phyloP scores from a whole-genome alignment of 148 eudicot species.

The Nyssa sinensis region DNA sequence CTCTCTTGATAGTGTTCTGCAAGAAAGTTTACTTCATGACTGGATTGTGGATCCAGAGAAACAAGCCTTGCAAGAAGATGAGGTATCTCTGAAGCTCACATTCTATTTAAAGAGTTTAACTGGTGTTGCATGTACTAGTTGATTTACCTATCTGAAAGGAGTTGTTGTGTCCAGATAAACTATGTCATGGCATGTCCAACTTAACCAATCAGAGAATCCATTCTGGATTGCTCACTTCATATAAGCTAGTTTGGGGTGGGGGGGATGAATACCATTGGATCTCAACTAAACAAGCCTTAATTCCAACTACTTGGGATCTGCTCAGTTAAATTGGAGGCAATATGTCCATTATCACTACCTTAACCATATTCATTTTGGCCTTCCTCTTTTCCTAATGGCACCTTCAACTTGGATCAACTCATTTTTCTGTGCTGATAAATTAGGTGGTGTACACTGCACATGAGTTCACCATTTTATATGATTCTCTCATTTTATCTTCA shows the following conservation, averaged over 20 bases:
- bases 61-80: slow-evolving; percentile 56
- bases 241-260: not conserved
- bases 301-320: too few species aligned
- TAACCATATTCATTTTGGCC: too few species aligned
- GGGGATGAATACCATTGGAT: not conserved
- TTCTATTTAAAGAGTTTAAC: slow-evolving; percentile 5
- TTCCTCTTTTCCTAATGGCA: too few species aligned
- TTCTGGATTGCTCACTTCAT: not conserved
- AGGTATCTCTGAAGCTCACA: slow-evolving; percentile 45
- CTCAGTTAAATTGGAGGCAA: too few species aligned
- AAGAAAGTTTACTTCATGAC: slow-evolving; percentile 68
- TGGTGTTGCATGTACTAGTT: not conserved
- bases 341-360: too few species aligned
- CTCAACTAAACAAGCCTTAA: too few species aligned
- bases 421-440: too few species aligned
- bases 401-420: too few species aligned
- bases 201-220: not conserved
- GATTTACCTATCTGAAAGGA: not conserved
- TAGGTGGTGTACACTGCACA: too few species aligned
- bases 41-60: slow-evolving; percentile 77
- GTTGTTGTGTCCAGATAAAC: not conserved
- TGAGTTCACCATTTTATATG: too few species aligned
- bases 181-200: not conserved
- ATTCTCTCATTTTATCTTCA: too few species aligned
- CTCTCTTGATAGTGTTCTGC: slow-evolving; percentile 61